These are phyloP conservation scores for Candida chilensis DNA, from an alignment of 805 yeast species.

Conservation along the genomic window DNA sequence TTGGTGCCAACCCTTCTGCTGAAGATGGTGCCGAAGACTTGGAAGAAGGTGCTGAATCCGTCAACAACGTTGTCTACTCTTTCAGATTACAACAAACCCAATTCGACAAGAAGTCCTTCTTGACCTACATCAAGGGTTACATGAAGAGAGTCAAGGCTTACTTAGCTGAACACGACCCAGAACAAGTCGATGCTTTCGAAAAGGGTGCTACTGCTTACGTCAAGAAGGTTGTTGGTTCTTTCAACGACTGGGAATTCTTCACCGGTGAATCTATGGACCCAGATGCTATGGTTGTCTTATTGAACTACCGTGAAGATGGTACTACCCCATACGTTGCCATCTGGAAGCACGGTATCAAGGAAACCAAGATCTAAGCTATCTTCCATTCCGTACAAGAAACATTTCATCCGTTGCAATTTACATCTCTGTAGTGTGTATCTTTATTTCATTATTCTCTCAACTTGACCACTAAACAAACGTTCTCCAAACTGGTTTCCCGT, in stretches of 20 bases:
- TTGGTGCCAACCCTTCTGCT: conserved; percentile 99
- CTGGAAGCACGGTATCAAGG: conserved; percentile 98
- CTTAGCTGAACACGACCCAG: conserved; percentile 86
- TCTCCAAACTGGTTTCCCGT: conserved; percentile 56
- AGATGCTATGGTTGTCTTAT: conserved; percentile 95
- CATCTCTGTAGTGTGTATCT: neutral
- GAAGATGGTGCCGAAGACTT: conserved; percentile 82
- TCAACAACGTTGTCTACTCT: conserved; percentile 97
- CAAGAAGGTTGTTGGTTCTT: conserved; percentile 90
- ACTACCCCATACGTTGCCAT: conserved; percentile 92
- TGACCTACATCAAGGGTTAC: conserved; percentile 97
- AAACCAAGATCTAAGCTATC: conserved; percentile 71
- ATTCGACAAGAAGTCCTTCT: conserved; percentile 96
- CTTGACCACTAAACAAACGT: conserved; percentile 38
- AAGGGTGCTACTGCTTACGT: conserved; percentile 96
- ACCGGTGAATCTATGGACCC: conserved; percentile 99
- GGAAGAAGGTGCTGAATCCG: conserved; percentile 83
- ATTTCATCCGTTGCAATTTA: neutral
- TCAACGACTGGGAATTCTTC: conserved; percentile 99
- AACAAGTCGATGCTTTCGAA: conserved; percentile 79
- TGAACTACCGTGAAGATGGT: conserved; percentile 99
- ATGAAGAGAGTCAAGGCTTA: conserved; percentile 93
- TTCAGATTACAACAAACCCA: conserved; percentile 95
- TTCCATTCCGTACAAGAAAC: conserved; percentile 2
- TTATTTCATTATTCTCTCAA: neutral